These are phyloP conservation scores for Colletotrichum paranaense DNA, from an alignment of 2,329 filamentous ascomycete genomes.

Conservation along the genomic window DNA sequence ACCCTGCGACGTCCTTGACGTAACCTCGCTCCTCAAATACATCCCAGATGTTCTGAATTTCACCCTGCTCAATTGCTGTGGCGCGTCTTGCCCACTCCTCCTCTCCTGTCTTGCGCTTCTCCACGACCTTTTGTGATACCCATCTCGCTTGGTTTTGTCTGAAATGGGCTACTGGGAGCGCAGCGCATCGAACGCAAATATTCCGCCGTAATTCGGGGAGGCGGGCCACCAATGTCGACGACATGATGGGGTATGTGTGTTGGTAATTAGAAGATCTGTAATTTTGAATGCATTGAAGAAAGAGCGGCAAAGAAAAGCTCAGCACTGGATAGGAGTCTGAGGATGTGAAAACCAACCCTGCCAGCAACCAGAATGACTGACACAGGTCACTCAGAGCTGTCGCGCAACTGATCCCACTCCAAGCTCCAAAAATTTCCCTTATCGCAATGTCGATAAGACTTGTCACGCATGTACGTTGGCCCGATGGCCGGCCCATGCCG, in stretches of 20 bases:
- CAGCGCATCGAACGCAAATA: conserved; percentile 32
- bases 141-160: conserved; percentile 45
- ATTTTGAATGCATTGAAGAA: conserved; percentile 11
- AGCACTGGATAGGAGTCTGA: not conserved
- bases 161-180: conserved; percentile 10
- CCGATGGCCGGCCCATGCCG: not conserved
- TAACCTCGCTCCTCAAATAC: conserved; percentile 78
- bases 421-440: conserved; percentile 35
- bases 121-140: conserved; percentile 54
- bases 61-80: conserved; percentile 59
- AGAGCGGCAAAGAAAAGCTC: not conserved
- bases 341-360: not conserved
- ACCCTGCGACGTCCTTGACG: conserved; percentile 82
- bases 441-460: conserved; percentile 23
- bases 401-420: not conserved
- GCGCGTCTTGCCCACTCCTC: conserved; percentile 61
- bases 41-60: conserved; percentile 67
- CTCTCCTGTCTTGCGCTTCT: conserved; percentile 55
- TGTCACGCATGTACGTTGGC: conserved; percentile 2
- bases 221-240: conserved; percentile 28
- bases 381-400: not conserved
- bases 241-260: conserved; percentile 15
- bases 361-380: conserved; percentile 4
- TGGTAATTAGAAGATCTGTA: not conserved
- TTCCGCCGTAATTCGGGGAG: conserved; percentile 22